Evolutionary conservation across 257 asterid genomes (phyloP).

Genomic region (Paulownia fortunei): DNA sequence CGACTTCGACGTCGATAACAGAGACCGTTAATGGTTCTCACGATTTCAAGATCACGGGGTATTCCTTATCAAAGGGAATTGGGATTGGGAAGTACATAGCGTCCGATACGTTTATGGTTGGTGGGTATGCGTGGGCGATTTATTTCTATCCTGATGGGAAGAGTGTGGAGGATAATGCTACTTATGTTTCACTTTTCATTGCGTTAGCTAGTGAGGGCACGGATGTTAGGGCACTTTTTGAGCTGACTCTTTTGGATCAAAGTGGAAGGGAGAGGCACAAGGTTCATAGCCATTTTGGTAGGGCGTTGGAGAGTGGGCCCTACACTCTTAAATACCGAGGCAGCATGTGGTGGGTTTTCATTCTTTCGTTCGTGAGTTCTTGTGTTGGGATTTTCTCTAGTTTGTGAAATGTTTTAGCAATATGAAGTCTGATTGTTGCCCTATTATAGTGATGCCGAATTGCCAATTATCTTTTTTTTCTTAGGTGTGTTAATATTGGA

Average conservation of each 20-base stretch:
- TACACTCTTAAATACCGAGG: slow-evolving; percentile 89
- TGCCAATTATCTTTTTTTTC: slow-evolving; percentile 11
- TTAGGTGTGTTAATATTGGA: slow-evolving; percentile 22
- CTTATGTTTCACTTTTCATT: slow-evolving; percentile 83
- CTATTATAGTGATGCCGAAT: neutral
- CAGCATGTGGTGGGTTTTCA: slow-evolving; percentile 89
- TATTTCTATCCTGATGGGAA: slow-evolving; percentile 96
- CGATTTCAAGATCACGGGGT: slow-evolving; percentile 83
- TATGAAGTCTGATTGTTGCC: neutral
- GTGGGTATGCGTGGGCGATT: slow-evolving; percentile 93
- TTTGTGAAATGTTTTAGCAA: slow-evolving; percentile 16
- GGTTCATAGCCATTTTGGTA: slow-evolving; percentile 94
- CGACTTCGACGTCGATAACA: slow-evolving; percentile 76
- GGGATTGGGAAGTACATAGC: slow-evolving; percentile 90
- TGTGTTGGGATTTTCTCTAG: slow-evolving; percentile 21
- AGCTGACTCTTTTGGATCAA: slow-evolving; percentile 86
- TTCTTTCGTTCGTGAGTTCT: slow-evolving; percentile 5
- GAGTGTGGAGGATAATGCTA: slow-evolving; percentile 83
- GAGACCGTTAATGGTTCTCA: slow-evolving; percentile 89
- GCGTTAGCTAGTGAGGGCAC: slow-evolving; percentile 87
- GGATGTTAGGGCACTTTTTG: slow-evolving; percentile 92
- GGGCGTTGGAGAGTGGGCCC: slow-evolving; percentile 95
- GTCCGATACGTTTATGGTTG: slow-evolving; percentile 86
- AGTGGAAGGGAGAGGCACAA: slow-evolving; percentile 93
- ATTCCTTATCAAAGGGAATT: slow-evolving; percentile 78